Evolutionary conservation across 2,329 filamentous ascomycete species (phyloP), one percentile per base, ranked within the genome.

Genomic region (Nemania serpens): DNA sequence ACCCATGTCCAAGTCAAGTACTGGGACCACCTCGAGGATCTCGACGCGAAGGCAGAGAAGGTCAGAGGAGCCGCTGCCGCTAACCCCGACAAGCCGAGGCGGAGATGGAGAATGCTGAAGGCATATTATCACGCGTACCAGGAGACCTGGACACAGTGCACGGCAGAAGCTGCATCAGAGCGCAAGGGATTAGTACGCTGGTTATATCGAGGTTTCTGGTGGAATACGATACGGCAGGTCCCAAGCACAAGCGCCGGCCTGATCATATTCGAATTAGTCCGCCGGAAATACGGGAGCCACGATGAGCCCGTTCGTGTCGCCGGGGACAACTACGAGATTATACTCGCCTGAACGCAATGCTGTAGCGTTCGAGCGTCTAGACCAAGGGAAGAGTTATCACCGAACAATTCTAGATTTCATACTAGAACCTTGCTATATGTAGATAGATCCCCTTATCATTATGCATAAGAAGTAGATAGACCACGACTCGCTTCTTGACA

Each of bases 231-330:
- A 54, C 80, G 88, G 5, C 89, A 92, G 75, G 88, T 91, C 1
- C 90, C 90, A 0, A 91, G 88, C 71, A 93, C 90, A 1, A 90
- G 87, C 61, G 90, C 90, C 0, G 90, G 89, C 0, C 73, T 93
- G 61, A 91, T 93, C 66, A 90, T 91, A 18, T 93, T 93, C 72
- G 90, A 93, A 75, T 72, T 93, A 46, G 86, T 92, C 39, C 79
- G 90, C 58, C 80, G 89, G 37, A 91, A 91, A 75, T 93, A 91
- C 67, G 88, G 87, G 1, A 79, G 84, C 59, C 81, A 83, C 1
- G 80, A 80, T 17, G 87, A 89, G 51, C 82, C 83, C 68, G 86
- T 87, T 64, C 81, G 81, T 66, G 91, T 90, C 55, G 83, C 81
- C 50, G 85, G 85, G 72, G 88, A 90, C 65, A 88, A 88, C 1